phyloP scores from a whole-genome alignment of 129 eudicot genomes.

The Calendula officinalis region DNA sequence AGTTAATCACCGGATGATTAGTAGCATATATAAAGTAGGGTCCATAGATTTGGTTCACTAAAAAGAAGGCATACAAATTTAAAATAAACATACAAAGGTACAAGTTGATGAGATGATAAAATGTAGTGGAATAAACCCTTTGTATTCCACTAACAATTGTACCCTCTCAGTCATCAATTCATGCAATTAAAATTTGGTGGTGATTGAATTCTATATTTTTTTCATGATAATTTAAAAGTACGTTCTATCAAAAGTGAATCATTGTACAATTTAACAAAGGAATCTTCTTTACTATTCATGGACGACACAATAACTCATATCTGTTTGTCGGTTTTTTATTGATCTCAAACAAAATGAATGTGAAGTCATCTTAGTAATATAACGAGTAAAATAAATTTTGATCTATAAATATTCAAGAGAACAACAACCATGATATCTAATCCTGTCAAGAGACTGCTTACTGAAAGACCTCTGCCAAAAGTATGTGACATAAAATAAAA shows the following conservation, averaged over 20 bases:
- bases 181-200: slow-evolving; percentile 15
- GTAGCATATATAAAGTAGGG: not conserved
- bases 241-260: slow-evolving; percentile 26
- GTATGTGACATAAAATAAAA: too few species aligned
- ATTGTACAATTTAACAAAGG: slow-evolving; percentile 4
- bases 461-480: too few species aligned
- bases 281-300: slow-evolving; percentile 5
- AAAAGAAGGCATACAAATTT: slow-evolving; percentile 14
- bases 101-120: slow-evolving; percentile 18
- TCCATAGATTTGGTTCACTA: slow-evolving; percentile 26
- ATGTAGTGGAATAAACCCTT: slow-evolving; percentile 46
- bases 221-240: slow-evolving; percentile 19
- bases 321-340: not conserved
- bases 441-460: too few species aligned
- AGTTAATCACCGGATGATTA: too few species aligned
- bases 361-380: too few species aligned
- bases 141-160: slow-evolving; percentile 57
- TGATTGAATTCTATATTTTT: slow-evolving; percentile 2
- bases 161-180: slow-evolving; percentile 34
- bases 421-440: too few species aligned
- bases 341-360: not conserved
- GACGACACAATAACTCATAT: too few species aligned
- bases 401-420: too few species aligned
- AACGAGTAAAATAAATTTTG: too few species aligned
- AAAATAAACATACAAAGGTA: slow-evolving; percentile 22